Base-by-base conservation (phyloP, 225 moss, liverwort and hornwort genomes). In the Straminergon stramineum region DNA sequence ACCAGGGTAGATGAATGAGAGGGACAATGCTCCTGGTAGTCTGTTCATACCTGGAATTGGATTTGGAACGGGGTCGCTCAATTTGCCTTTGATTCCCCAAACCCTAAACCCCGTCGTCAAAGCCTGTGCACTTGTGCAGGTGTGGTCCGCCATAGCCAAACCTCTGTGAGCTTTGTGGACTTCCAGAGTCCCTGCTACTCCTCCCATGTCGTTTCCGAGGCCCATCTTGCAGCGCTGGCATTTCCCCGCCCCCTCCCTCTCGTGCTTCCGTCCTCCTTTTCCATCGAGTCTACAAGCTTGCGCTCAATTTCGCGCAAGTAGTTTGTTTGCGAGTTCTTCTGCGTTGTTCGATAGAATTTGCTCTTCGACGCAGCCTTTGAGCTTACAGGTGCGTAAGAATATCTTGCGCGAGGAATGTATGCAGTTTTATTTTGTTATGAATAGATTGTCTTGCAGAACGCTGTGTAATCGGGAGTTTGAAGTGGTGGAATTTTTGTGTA, bases 191-290 rank as follows among this genome's bases (percentile, higher is more conserved):
- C 37, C 27, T 61, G 35, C 79, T 32, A 43, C 88, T 85, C 58
- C 79, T 91, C 30, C 88, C 93, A 93, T 93, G 93, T 93, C 93
- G 86, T 91, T 91, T 90, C 91, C 88, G 86, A 83, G 91, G 75
- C 93, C 90, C 35, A 79, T 91, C 48, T 63, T 93, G 88, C 91
- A 90, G 74, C 91, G 84, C 84, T 91, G 88, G 88, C 91, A 90
- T 90, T 91, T 91, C 24, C 71, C 91, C 37, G 52, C 64, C n/a
- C 84, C 88, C 17, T 87, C 87, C 22, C 65, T 89, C 23, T 90
- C 90, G 34, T 84, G 89, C 70, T 86, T 91, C 64, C 91, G 91
- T 48, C 85, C 82, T 62, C 85, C 89, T 24, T 39, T 86, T 26
- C 64, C 85, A 12, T 88, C 60, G 15, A 30, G 62, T 83, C 45